These are phyloP conservation scores for Penicillium argentinense DNA, from an alignment of 495 filamentous ascomycete genomes.

Conservation along the genomic window DNA sequence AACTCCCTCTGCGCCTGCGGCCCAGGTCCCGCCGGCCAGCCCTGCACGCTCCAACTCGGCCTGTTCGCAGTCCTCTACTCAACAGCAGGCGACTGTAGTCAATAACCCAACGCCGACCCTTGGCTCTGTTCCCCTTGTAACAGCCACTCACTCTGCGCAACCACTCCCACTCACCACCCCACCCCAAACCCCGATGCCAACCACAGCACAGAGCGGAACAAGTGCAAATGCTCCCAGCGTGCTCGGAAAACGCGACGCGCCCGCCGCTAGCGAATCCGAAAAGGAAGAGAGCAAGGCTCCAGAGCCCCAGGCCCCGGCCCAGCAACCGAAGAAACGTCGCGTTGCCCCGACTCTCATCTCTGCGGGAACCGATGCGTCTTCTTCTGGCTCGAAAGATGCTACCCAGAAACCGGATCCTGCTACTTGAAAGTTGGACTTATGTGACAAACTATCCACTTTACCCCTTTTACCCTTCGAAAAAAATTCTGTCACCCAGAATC, in stretches of 20 bases:
- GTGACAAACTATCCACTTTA: no score
- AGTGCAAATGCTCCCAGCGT: slow-evolving; percentile 44
- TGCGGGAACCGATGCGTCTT: slow-evolving; percentile 19
- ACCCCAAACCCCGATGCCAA: slow-evolving; percentile 70
- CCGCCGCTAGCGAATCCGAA: slow-evolving; percentile 46
- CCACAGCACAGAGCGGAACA: slow-evolving; percentile 40
- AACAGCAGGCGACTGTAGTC: slow-evolving; percentile 44
- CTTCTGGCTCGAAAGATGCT: slow-evolving; percentile 22
- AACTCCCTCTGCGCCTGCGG: slow-evolving; percentile 28
- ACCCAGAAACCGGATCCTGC: neutral
- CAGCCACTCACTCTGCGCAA: slow-evolving; percentile 63
- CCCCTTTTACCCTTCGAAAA: neutral
- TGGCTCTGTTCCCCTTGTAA: slow-evolving; percentile 70
- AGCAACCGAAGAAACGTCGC: slow-evolving; percentile 68
- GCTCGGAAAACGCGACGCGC: slow-evolving; percentile 57
- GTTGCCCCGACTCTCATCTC: slow-evolving; percentile 73
- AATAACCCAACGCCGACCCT: slow-evolving; percentile 78
- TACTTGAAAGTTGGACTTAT: neutral
- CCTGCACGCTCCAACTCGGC: slow-evolving; percentile 82
- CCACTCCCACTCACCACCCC: slow-evolving; percentile 70
- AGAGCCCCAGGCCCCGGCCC: slow-evolving; percentile 31
- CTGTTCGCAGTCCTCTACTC: slow-evolving; percentile 59
- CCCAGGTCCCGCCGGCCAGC: slow-evolving; percentile 62
- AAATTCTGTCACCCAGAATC: no score
- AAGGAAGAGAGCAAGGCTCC: slow-evolving; percentile 61